Percentiles rank a stretch among this genome's conserved stretches.
Evolutionary conservation across 768 basidiomycete species (phyloP).

Genomic region (Tylopilus plumbeoviolaceoides): DNA sequence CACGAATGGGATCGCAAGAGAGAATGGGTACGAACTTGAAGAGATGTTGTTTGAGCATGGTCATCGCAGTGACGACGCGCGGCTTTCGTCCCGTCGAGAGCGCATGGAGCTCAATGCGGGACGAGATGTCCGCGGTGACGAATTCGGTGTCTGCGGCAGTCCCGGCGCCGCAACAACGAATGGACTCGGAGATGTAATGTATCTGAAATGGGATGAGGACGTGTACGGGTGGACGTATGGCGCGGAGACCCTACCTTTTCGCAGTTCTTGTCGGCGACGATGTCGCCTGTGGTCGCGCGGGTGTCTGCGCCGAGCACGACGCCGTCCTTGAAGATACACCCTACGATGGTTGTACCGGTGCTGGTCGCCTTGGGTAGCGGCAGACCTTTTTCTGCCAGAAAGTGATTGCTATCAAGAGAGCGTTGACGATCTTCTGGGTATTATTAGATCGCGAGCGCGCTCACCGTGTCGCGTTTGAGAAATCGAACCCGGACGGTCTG

Average conservation of each 20-base stretch:
- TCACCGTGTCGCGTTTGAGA: constrained; percentile 71
- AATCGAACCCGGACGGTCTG: constrained; percentile 65
- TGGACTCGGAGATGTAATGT: constrained; percentile 93
- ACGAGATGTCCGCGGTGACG: constrained; percentile 90
- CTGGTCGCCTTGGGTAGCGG: constrained; percentile 81
- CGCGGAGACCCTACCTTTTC: constrained; percentile 71
- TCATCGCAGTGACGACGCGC: constrained; percentile 96
- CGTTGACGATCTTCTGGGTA: not conserved
- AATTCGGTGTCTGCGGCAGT: constrained; percentile 99
- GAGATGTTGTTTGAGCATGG: constrained; percentile 95
- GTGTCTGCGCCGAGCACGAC: constrained; percentile 96
- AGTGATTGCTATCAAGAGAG: constrained; percentile 54
- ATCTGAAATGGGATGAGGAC: constrained; percentile 50
- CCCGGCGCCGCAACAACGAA: constrained; percentile 97
- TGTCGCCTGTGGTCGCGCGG: constrained; percentile 88
- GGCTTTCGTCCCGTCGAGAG: constrained; percentile 90
- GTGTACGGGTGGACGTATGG: not conserved
- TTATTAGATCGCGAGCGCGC: constrained; percentile 5
- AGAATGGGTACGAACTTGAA: constrained; percentile 54
- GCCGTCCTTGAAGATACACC: constrained; percentile 88
- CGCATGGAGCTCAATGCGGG: constrained; percentile 91
- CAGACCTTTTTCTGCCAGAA: constrained; percentile 65
- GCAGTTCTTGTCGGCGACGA: constrained; percentile 99
- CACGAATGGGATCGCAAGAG: not conserved
- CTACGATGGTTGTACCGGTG: constrained; percentile 97